Base-by-base conservation (phyloP, 2,329 filamentous ascomycete genomes). In the Calonectria hongkongensis region DNA sequence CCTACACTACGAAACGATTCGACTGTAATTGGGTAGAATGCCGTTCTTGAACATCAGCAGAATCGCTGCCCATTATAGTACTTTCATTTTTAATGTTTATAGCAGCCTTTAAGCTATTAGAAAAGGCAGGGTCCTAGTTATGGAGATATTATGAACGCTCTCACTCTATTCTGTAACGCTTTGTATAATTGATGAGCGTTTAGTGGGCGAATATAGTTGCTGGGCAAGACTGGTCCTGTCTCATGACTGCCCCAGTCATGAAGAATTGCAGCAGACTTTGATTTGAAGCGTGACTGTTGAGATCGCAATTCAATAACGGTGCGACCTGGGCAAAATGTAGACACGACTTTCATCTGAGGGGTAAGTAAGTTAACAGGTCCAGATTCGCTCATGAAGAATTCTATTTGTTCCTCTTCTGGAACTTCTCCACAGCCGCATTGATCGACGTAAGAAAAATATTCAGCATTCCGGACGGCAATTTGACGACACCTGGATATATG, bases 341-440 rank as follows among this genome's bases (percentile, higher is more conserved):
- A 43, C 3, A 60, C 33, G 1, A 2, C 16, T 41, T 60, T 41
- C 21, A 28, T 27, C 16, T 41, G n/a, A n/a, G n/a, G n/a, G n/a
- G n/a, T n/a, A n/a, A n/a, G n/a, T n/a, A n/a, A n/a, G n/a, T n/a
- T n/a, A n/a, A n/a, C n/a, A n/a, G n/a, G n/a, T n/a, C n/a, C 54
- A 18, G 33, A 41, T 9, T 60, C 54, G 3, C 6, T 2, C 33
- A 60, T 60, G 2, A 60, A 60, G 5, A 41, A 60, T 18, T 41
- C 54, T 18, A 60, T 15, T 1, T 41, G 6, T 25, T 60, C 54
- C 9, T 41, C 10, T 0, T 60, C 36, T 9, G 54, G 15, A 27
- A 60, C 13, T 5, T 27, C 3, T 0, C 4, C 3, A 4, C n/a
- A 3, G 33, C 21, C 21, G 2, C 54, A 36, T 1, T 1, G 25